Base-by-base conservation (phyloP, 2,329 filamentous ascomycete genomes). In the Cladosporium colombiae region DNA sequence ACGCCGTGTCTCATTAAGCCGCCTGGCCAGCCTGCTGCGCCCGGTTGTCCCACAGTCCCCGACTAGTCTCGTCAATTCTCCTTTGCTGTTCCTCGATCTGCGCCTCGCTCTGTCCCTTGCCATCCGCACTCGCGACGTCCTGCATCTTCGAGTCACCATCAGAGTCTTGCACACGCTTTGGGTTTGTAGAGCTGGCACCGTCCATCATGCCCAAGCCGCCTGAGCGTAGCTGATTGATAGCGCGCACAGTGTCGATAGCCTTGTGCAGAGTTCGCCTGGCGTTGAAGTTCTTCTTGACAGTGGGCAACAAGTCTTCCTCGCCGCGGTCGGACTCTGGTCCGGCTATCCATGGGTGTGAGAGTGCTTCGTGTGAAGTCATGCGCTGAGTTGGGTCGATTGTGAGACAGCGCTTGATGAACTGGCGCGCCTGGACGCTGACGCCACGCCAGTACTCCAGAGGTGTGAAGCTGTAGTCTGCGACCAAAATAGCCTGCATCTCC, bases 401-500 rank as follows among this genome's bases (percentile, higher is more conserved):
- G 64, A 99, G 84, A 76, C 95, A 99, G 69, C 88, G 86, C 72
- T 89, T 88, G 81, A 99, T 97, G 79, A 99, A 99, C 72, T 96
- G 91, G 74, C 96, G 91, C 50, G 94, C 82, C 58, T 88, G 86
- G 62, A 89, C 84, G 27, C 92, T 96, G 68, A 99, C 94, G 67
- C 92, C 92, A 68, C 93, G 91, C 95, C 95, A 99, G 84, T 98
- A 98, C 77, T 97, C 94, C 68, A 91, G 81, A 1, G 95, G 95
- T 4, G 92, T 94, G 79, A 98, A 99, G 75, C 88, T 91, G 83
- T 98, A 99, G 81, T 98, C 94, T 67, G 95, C 95, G 68, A 93
- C 91, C 65, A 98, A 87, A 76, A 99, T 99, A 72, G 95, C 95
- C 82, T 98, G 94, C 94, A 99, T 98, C 82, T 99, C 95, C 82